These are phyloP conservation scores for Melocanna baccifera DNA, from an alignment of 176 grass and related monocot genomes.

Conservation along the genomic window DNA sequence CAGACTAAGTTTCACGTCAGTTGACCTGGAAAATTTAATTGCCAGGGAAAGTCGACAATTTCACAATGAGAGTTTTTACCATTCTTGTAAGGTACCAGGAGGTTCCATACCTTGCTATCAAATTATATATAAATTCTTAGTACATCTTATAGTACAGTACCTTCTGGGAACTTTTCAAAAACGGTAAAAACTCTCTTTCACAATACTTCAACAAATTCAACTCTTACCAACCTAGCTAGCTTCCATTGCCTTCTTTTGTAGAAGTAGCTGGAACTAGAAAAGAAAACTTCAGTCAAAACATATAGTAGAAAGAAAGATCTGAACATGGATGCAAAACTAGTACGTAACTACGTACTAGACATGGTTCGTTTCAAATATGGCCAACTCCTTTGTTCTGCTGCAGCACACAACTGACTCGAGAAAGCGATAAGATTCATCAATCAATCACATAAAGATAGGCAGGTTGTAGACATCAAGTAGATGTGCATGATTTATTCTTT, in stretches of 20 bases:
- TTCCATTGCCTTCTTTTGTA: background rate
- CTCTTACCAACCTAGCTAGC: background rate
- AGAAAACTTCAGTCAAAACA: background rate
- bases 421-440: slow-evolving; percentile 52
- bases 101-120: too few relatives aligned
- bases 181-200: too few relatives aligned
- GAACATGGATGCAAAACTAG: background rate
- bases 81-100: too few relatives aligned
- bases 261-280: background rate
- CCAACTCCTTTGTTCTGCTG: slow-evolving; percentile 22
- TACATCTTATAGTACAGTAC: too few relatives aligned
- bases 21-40: background rate
- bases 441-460: slow-evolving; percentile 46
- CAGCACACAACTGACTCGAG: slow-evolving; percentile 22
- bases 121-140: too few relatives aligned
- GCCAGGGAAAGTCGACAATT: background rate
- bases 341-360: background rate
- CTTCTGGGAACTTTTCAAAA: too few relatives aligned
- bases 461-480: slow-evolving; percentile 4
- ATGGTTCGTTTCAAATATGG: slow-evolving; percentile 35
- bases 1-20: background rate
- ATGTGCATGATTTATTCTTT: slow-evolving; percentile 14
- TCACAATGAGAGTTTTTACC: background rate
- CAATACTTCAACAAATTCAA: background rate
- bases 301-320: too few relatives aligned